Conservation (phyloP, 2,329 filamentous ascomycete species). For the Stromatinia cepivora region DNA sequence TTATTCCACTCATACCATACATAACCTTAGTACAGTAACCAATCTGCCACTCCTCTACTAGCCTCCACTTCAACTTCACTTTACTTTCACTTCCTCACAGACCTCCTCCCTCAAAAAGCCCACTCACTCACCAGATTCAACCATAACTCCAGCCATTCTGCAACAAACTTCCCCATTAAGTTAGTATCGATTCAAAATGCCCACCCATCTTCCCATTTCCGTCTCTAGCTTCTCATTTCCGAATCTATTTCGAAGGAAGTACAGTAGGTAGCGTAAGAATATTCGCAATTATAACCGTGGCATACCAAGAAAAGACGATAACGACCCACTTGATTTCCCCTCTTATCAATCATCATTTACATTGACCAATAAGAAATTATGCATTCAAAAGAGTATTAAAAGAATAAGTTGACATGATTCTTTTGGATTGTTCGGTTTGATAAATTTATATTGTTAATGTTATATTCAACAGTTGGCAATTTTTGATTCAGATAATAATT, state of each 20-base stretch:
- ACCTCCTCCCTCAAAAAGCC: neutral
- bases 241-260: neutral
- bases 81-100: neutral
- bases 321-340: slow-evolving; percentile 6
- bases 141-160: neutral
- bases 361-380: neutral
- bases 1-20: neutral
- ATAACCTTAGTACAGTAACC: too few relatives aligned
- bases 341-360: slow-evolving; percentile 5
- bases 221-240: neutral
- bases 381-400: neutral
- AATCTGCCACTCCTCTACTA: neutral
- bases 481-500: too few relatives aligned
- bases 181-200: neutral
- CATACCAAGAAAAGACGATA: neutral
- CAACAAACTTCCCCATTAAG: slow-evolving; percentile 3
- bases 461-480: too few relatives aligned
- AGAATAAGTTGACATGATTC: slow-evolving; percentile 6
- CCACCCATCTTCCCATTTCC: neutral
- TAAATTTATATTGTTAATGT: neutral
- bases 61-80: neutral
- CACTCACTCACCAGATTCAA: neutral
- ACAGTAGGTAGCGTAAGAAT: neutral
- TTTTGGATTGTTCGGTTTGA: slow-evolving; percentile 15
- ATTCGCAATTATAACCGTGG: neutral